Base-by-base conservation (phyloP, 2,329 filamentous ascomycete genomes). In the Sporothrix humicola region DNA sequence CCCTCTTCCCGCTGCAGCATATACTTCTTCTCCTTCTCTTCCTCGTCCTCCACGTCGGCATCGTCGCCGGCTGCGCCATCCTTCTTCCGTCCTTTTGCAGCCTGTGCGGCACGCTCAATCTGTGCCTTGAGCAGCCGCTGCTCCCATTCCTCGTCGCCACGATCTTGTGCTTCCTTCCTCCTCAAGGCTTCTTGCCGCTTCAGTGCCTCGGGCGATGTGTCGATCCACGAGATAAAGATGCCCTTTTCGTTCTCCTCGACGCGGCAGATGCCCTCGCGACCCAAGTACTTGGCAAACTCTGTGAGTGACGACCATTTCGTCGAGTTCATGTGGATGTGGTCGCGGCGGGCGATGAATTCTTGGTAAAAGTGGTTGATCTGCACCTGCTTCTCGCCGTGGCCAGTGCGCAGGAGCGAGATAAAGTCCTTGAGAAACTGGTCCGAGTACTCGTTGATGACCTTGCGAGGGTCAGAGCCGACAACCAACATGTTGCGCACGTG, bases 281-380 rank as follows among this genome's bases (percentile, higher is more conserved):
- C 95, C 0, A 99, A 84, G 79, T 93, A 85, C 79, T 97, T 97
- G 15, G 93, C 93, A 80, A 97, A 97, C 78, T 98, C 94, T 2
- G 94, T 95, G 77, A 99, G 83, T 72, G 89, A 93, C 3, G 91
- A 89, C 94, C 94, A 98, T 79, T 92, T 91, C 0, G 96, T 98
- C 8, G 94, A 87, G 82, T 98, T 98, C 92, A 98, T 94, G 80
- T 98, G 96, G 9, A 96, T 85, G 80, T 98, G 95, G 79, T 94
- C 88, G 81, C 76, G 74, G 77, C 95, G 92, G 17, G 90, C 87
- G 77, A 98, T 98, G 79, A 97, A 96, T 79, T 95, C 91, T 81
- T 98, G 94, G 82, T 99, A 99, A 81, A 98, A 98, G 75, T 93
- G 91, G 79, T 99, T 99, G 70, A 95, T 89, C 48, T 95, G 88